These are phyloP conservation scores for Dimargaris xerosporica DNA, from an alignment of 192 early-diverging fungal species.

Conservation along the genomic window DNA sequence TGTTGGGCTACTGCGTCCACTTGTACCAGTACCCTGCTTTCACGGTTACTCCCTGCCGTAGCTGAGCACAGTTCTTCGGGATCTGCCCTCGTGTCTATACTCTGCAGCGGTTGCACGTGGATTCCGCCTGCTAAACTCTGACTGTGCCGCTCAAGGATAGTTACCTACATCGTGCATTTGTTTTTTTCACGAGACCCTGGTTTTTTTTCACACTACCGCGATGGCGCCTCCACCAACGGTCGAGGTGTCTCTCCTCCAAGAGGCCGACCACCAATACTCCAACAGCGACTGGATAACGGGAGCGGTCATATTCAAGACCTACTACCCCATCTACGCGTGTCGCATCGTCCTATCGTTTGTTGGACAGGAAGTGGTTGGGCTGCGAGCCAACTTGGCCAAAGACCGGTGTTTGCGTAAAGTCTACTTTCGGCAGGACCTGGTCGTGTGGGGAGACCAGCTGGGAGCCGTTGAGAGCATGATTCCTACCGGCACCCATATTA, in stretches of 20 bases:
- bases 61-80: too few species aligned
- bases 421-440: conserved; percentile 9
- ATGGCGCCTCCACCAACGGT: not conserved
- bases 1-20: too few species aligned
- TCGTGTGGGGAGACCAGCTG: conserved; percentile 3
- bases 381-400: not conserved
- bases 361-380: not conserved
- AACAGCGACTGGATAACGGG: not conserved
- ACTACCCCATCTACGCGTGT: not conserved
- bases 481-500: not conserved
- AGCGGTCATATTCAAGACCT: conserved; percentile 4
- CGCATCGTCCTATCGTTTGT: not conserved
- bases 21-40: too few species aligned
- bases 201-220: too few species aligned
- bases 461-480: not conserved
- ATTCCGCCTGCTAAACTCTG: too few species aligned
- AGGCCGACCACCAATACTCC: not conserved
- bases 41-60: too few species aligned
- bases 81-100: too few species aligned
- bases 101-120: too few species aligned
- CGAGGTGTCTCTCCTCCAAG: not conserved
- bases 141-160: too few species aligned
- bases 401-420: not conserved
- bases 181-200: too few species aligned
- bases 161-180: too few species aligned